Evolutionary conservation across 176 grass and related monocot genomes (phyloP), one percentile per base, ranked within the genome.

Genomic region (Musa troglodytarum): DNA sequence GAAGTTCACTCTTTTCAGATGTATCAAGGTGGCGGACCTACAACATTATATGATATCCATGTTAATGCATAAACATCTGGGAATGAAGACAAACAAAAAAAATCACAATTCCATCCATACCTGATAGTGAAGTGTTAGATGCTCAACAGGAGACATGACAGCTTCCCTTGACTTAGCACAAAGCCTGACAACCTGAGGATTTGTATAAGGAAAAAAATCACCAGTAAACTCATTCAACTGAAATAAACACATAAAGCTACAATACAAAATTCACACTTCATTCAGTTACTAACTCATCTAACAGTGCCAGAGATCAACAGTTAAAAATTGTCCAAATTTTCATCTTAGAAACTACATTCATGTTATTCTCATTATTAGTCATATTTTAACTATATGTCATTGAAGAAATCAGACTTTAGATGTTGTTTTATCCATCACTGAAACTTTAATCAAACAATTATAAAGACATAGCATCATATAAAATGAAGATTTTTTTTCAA

Each of bases 131-230:
- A 99, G 96, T 71, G 96, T 89, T 51, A 99, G 87, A 86, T 99
- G 91, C 77, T 99, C 96, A 76, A 99, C 96, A 79, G 91, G 96
- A 69, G 96, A 99, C 69, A 89, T 91, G 75, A 99, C 92, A 57
- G 96, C 96, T 88, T 99, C 96, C 79, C 96, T 89, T 72, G 96
- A 99, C 86, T 99, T 99, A 43, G 96, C 96, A 76, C 96, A 99
- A 68, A 99, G 79, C 76, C 96, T 84, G 65, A 99, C 96, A 84
- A 95, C 96, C 96, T 99, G 75, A 73, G n/a, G 54, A 52, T 55
- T 81, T 58, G 50, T 24, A 78, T 26, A 22, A 55, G 21, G 16
- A 13, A 69, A 43, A 50, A 49, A 10, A 26, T 11, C 9, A 24
- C 15, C 1, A 15, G 5, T n/a, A 24, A 63, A 43, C 14, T 23